Conservation (phyloP, 164 flowering plant species). For the Macadamia tetraphylla region DNA sequence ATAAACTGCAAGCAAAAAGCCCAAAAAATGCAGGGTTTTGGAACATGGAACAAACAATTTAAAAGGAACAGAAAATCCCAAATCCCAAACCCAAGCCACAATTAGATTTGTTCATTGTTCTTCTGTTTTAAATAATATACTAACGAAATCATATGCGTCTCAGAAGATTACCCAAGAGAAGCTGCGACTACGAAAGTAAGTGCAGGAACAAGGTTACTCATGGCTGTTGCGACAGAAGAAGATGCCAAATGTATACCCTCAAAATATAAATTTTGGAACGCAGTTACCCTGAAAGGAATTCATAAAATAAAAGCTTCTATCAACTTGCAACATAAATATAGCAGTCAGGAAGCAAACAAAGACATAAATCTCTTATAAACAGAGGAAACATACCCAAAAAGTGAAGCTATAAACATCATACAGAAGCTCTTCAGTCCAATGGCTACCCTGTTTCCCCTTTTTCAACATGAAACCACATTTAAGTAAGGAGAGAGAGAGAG, state of each 20-base stretch:
- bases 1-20: no score
- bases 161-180: not conserved
- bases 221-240: not conserved
- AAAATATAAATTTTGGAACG: not conserved
- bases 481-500: not conserved
- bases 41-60: no score
- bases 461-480: not conserved
- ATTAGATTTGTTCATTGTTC: no score
- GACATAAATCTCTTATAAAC: not conserved
- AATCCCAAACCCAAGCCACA: no score
- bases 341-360: not conserved
- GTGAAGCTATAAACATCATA: not conserved
- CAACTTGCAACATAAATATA: not conserved
- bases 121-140: no score
- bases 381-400: not conserved
- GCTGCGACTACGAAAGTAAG: not conserved
- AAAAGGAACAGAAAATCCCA: no score
- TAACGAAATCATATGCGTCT: no score
- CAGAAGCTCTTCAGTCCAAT: not conserved
- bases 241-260: not conserved
- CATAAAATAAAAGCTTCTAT: not conserved
- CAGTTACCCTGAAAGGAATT: not conserved
- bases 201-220: not conserved
- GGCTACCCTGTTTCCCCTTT: not conserved
- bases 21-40: no score